Evolutionary conservation across 371 early-diverging fungal genomes (phyloP).

Genomic region (Mucor indicus): DNA sequence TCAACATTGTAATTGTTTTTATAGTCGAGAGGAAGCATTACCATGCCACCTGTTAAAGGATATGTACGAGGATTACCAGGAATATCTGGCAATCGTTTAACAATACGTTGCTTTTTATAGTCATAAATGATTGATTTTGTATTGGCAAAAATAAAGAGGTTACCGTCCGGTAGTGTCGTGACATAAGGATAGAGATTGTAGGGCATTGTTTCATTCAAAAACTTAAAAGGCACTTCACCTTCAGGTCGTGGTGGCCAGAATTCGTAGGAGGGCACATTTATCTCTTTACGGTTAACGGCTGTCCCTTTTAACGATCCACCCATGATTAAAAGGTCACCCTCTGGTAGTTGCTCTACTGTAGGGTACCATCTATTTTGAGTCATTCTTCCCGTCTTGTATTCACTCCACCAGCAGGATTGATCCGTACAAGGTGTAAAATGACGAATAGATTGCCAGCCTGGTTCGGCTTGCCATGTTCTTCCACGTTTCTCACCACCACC

Average conservation of each 20-base stretch:
- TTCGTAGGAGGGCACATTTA: conserved; percentile 47
- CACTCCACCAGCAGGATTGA: conserved; percentile 44
- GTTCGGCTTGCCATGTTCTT: conserved; percentile 41
- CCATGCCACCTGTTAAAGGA: conserved; percentile 56
- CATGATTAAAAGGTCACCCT: conserved; percentile 54
- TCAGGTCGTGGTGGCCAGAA: conserved; percentile 43
- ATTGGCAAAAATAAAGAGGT: conserved; percentile 58
- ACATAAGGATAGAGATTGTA: conserved; percentile 61
- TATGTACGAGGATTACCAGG: conserved; percentile 60
- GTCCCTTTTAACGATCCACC: conserved; percentile 56
- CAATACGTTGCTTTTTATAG: conserved; percentile 43
- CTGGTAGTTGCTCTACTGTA: conserved; percentile 55
- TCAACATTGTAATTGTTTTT: conserved; percentile 60
- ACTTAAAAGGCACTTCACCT: conserved; percentile 32
- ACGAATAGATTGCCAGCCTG: conserved; percentile 58
- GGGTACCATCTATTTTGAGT: conserved; percentile 58
- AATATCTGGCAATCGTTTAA: conserved; percentile 51
- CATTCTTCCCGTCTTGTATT: conserved; percentile 37
- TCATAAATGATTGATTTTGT: conserved; percentile 51
- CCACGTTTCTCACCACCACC: conserved; percentile 56
- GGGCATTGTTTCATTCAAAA: conserved; percentile 59
- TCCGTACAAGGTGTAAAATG: conserved; percentile 49
- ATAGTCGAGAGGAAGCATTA: conserved; percentile 61
- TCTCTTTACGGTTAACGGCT: conserved; percentile 48
- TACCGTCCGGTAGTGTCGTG: conserved; percentile 50